Evolutionary conservation across 2,329 filamentous ascomycete genomes (phyloP).

Genomic region (Diplodia scrobiculata): DNA sequence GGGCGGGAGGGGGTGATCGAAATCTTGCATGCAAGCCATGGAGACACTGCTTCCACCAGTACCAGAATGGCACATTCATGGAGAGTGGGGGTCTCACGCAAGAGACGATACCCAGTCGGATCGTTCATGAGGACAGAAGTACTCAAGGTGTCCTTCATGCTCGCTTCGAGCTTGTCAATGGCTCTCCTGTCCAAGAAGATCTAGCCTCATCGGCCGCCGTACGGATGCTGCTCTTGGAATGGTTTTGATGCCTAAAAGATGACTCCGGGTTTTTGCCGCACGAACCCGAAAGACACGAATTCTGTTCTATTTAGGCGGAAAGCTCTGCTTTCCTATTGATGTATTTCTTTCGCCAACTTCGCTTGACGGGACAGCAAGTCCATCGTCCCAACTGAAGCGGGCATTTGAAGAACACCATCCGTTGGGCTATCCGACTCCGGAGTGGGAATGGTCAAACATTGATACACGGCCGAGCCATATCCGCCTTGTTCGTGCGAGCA

Average conservation of each 20-base stretch:
- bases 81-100: not conserved
- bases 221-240: not conserved
- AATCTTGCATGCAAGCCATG: not conserved
- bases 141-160: not conserved
- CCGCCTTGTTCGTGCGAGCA: constrained; percentile 10
- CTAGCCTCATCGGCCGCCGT: not conserved
- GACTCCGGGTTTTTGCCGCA: not conserved
- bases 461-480: constrained; percentile 1
- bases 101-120: not conserved
- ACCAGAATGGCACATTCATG: not conserved
- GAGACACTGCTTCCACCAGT: not conserved
- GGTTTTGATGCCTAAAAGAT: not conserved
- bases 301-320: not conserved
- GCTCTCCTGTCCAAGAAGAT: not conserved
- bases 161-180: not conserved
- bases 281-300: not conserved
- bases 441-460: not conserved
- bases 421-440: not conserved
- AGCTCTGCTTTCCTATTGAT: not conserved
- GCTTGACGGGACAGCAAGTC: not conserved
- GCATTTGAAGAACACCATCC: not conserved
- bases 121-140: not conserved
- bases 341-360: not conserved
- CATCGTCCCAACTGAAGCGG: not conserved
- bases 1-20: not conserved